Base-by-base conservation (phyloP, 495 filamentous ascomycete species). In the Trypethelium eluteriae region DNA sequence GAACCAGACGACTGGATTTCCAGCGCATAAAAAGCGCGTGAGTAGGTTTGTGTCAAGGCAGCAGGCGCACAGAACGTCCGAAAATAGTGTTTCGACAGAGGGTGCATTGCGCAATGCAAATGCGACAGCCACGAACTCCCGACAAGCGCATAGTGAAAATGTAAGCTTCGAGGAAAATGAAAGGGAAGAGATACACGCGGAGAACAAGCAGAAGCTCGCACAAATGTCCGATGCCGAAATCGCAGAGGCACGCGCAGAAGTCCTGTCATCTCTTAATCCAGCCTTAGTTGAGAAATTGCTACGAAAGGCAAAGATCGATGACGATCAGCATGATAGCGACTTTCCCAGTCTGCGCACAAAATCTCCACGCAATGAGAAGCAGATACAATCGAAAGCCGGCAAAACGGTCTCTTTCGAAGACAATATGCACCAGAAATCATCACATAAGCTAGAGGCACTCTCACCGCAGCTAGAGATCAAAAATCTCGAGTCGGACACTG, bases 151-250 rank as follows among this genome's bases (percentile, higher is more conserved):
- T 0, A 59, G 25, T 32, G 25, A 59, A 6, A 35, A 11, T 7
- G 7, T 59, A 5, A 36, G 53, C 53, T 66, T 74, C 41, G 77
- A 80, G 53, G 78, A 79, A 63, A 81, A 75, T n/a, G 89, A 95
- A 70, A 85, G 85, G 69, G 75, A 78, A 57, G 76, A 78, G 1
- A 97, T 98, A 70, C 88, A 89, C 72, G 82, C 88, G 71, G 90
- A 98, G 70, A 98, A 98, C 73, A 82, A 79, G 18, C 83, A 86
- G 64, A 82, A 84, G 59, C 72, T 98, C 56, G 87, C 87, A 9
- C 79, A 81, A 11, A 96, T 98, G 94, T 90, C 91, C 32, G 76
- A 84, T 0, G 81, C 85, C 39, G 89, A 96, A 74, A 96, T 98
- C 61, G 84, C 88, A 69, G 77, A 85, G 50, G 91, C 93, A 66